Conservation (phyloP, 768 basidiomycete genomes). For the Clitopilus hobsonii region DNA sequence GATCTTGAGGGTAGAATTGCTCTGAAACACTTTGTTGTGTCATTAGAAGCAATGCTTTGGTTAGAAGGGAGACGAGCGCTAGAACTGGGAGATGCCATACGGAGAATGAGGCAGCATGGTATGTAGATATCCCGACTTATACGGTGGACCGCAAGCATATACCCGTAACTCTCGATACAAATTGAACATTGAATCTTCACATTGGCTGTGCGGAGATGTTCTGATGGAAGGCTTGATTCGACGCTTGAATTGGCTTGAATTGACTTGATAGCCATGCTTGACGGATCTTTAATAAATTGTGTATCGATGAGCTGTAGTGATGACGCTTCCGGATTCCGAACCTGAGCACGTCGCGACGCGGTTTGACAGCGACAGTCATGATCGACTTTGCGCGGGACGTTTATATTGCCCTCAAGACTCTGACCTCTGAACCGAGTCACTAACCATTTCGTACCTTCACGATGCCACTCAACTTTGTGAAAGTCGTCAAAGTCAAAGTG, state of each 20-base stretch:
- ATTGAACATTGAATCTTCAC: too few species aligned
- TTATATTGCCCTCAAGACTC: not conserved
- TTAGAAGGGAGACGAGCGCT: constrained; percentile 73
- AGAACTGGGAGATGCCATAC: constrained; percentile 64
- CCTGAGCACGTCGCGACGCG: not conserved
- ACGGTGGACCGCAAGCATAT: too few species aligned
- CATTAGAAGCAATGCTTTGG: constrained; percentile 79
- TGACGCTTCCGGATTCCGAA: too few species aligned
- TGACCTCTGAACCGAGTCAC: too few species aligned
- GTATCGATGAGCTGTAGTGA: too few species aligned
- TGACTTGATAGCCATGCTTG: too few species aligned
- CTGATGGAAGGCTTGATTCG: too few species aligned
- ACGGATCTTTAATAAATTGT: too few species aligned
- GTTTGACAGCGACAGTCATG: not conserved
- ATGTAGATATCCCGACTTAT: too few species aligned
- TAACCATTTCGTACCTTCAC: not conserved
- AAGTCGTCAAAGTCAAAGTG: not conserved
- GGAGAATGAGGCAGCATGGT: constrained; percentile 17
- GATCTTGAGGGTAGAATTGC: not conserved
- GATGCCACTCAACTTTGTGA: constrained; percentile 17
- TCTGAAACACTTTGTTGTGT: constrained; percentile 12
- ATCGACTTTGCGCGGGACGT: not conserved
- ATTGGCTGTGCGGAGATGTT: too few species aligned
- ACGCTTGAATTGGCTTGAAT: too few species aligned
- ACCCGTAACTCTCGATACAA: too few species aligned